These are phyloP conservation scores for Thelephora aurantiotincta DNA, from an alignment of 768 basidiomycete species.

Conservation along the genomic window DNA sequence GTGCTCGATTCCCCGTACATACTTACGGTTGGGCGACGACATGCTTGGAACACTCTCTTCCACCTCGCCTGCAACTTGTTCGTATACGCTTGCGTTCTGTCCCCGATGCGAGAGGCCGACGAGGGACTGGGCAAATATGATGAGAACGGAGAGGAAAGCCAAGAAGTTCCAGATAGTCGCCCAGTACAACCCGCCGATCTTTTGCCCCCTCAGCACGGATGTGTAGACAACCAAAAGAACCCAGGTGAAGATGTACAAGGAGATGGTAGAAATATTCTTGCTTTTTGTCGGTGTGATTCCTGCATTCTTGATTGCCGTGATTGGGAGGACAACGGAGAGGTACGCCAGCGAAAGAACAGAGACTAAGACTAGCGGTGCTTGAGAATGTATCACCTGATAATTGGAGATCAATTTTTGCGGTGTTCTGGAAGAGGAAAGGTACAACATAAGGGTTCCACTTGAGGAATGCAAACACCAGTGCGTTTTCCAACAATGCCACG, in stretches of 20 bases:
- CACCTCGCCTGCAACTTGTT: conserved; percentile 5
- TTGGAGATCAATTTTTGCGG: conserved; percentile 1
- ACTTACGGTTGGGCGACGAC: conserved; percentile 11
- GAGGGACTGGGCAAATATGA: conserved; percentile 24
- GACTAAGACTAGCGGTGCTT: conserved; percentile 33
- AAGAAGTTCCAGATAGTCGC: conserved; percentile 39
- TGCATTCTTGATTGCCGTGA: conserved; percentile 16
- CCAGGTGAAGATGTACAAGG: conserved; percentile 43
- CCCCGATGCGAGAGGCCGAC: conserved; percentile 4
- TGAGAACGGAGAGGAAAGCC: conserved; percentile 25
- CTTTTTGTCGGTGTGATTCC: background rate
- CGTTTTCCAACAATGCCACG: conserved; percentile 28
- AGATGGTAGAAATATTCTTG: background rate
- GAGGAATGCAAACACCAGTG: conserved; percentile 33
- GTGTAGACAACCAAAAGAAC: conserved; percentile 38
- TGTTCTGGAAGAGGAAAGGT: background rate
- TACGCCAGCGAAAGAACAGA: conserved; percentile 38
- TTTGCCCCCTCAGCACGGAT: conserved; percentile 22
- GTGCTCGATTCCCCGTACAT: conserved; percentile 9
- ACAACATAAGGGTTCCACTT: conserved; percentile 55
- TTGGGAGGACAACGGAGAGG: conserved; percentile 29
- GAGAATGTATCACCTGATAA: conserved; percentile 45
- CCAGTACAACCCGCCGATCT: conserved; percentile 43
- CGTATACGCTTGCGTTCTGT: conserved; percentile 6
- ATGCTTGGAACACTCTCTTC: conserved; percentile 6